phyloP scores from a whole-genome alignment of 2,329 filamentous ascomycete species.

The Trichophaea hybrida region DNA sequence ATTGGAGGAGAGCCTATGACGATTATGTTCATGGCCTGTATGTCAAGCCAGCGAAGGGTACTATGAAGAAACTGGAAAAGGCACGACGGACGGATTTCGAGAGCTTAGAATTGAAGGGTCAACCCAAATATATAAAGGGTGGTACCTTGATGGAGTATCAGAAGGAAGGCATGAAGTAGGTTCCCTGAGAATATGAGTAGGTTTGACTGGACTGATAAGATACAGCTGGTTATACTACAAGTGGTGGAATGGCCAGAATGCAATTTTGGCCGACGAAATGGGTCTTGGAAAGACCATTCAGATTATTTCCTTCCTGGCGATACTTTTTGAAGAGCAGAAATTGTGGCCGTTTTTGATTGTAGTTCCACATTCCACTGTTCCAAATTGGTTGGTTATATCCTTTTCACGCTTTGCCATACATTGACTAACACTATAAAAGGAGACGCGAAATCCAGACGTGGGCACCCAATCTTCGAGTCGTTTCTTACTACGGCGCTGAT shows the following conservation, averaged over 20 bases:
- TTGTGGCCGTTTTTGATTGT: constrained; percentile 90
- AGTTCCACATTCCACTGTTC: constrained; percentile 84
- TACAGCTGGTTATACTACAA: constrained; percentile 70
- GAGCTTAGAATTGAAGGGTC: constrained; percentile 50
- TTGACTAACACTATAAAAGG: not conserved
- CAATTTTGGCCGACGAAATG: constrained; percentile 97
- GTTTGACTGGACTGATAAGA: constrained; percentile 4
- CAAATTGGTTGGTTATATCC: constrained; percentile 56
- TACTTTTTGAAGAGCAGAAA: constrained; percentile 58
- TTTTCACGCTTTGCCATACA: constrained; percentile 33
- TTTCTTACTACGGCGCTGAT: constrained; percentile 77
- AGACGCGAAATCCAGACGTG: constrained; percentile 79
- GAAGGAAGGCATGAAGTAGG: constrained; percentile 63
- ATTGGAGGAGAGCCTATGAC: constrained; percentile 70
- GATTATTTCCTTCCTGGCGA: constrained; percentile 68
- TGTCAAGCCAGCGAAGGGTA: constrained; percentile 46
- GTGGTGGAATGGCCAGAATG: constrained; percentile 66
- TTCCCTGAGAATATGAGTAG: not conserved
- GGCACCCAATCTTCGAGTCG: constrained; percentile 71
- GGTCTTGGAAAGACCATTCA: constrained; percentile 87
- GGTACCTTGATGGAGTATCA: constrained; percentile 90
- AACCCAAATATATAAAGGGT: constrained; percentile 59
- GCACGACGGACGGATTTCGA: constrained; percentile 53
- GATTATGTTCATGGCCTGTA: constrained; percentile 73
- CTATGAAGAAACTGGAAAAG: constrained; percentile 54